Evolutionary conservation across 345 rosid genomes (phyloP).

Genomic region (Eucalyptus cloeziana): DNA sequence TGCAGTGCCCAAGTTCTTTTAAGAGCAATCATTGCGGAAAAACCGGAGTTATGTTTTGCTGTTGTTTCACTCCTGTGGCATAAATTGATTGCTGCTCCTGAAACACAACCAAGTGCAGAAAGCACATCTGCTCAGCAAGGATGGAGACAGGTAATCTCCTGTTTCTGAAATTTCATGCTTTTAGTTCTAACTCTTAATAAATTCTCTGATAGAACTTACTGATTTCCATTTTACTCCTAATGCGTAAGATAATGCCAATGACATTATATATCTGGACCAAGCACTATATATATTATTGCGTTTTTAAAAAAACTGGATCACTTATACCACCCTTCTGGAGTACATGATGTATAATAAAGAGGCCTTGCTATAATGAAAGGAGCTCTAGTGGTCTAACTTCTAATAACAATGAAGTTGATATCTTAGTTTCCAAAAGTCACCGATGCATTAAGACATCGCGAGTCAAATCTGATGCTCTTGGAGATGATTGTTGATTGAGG

Average conservation of each 20-base stretch:
- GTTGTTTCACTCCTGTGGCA: constrained; percentile 95
- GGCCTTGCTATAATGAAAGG: neutral
- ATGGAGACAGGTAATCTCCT: constrained; percentile 85
- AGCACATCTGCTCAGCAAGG: constrained; percentile 99
- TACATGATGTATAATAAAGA: neutral
- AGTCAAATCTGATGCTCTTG: neutral
- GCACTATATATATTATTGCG: neutral
- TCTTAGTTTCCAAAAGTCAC: neutral
- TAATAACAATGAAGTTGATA: neutral
- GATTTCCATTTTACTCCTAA: neutral
- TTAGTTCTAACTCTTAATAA: neutral
- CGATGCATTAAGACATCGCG: neutral
- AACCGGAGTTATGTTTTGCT: constrained; percentile 89
- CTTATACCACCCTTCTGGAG: neutral
- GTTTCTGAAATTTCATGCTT: neutral
- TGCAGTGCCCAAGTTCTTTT: constrained; percentile 76
- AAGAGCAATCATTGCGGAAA: constrained; percentile 78
- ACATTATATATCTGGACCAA: neutral
- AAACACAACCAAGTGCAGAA: constrained; percentile 79
- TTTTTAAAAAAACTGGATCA: neutral
- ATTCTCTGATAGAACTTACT: neutral
- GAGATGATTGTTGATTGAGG: neutral
- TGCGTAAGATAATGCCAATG: neutral
- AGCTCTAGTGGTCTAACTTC: neutral
- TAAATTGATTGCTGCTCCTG: constrained; percentile 83